Evolutionary conservation across 2,329 filamentous ascomycete genomes (phyloP).

Genomic region (Teratosphaeria epicoccoides): DNA sequence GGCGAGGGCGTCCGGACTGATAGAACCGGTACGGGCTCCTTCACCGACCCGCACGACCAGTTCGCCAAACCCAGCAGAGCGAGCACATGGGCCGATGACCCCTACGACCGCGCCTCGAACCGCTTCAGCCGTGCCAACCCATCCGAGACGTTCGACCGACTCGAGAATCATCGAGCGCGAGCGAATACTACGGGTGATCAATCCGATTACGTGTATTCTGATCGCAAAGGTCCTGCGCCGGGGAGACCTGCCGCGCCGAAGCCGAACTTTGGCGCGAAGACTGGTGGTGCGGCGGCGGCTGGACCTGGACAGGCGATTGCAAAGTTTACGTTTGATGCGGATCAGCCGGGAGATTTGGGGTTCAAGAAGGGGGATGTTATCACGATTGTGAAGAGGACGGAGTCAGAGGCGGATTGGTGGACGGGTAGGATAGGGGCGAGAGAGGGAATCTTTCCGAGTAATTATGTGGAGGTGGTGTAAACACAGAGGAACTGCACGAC

Average conservation of each 20-base stretch:
- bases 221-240: constrained; percentile 47
- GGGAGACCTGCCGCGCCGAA: constrained; percentile 59
- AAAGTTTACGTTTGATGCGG: constrained; percentile 86
- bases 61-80: constrained; percentile 51
- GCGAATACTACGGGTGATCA: constrained; percentile 25
- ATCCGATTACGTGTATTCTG: constrained; percentile 44
- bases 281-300: constrained; percentile 18
- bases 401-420: constrained; percentile 96
- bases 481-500: too few species aligned
- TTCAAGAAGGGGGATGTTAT: constrained; percentile 98
- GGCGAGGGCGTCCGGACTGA: constrained; percentile 54
- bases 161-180: constrained; percentile 17
- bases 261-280: constrained; percentile 2
- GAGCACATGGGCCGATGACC: constrained; percentile 64
- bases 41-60: constrained; percentile 31
- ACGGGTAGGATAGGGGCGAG: constrained; percentile 77
- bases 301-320: constrained; percentile 73
- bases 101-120: constrained; percentile 50
- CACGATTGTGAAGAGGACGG: constrained; percentile 86
- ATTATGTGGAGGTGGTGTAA: constrained; percentile 23
- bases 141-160: constrained; percentile 40
- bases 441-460: constrained; percentile 75
- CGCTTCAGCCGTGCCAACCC: constrained; percentile 42
- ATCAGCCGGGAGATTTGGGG: constrained; percentile 80
- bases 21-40: constrained; percentile 31